Conservation (phyloP, 495 filamentous ascomycete species). For the Cudoniella acicularis region DNA sequence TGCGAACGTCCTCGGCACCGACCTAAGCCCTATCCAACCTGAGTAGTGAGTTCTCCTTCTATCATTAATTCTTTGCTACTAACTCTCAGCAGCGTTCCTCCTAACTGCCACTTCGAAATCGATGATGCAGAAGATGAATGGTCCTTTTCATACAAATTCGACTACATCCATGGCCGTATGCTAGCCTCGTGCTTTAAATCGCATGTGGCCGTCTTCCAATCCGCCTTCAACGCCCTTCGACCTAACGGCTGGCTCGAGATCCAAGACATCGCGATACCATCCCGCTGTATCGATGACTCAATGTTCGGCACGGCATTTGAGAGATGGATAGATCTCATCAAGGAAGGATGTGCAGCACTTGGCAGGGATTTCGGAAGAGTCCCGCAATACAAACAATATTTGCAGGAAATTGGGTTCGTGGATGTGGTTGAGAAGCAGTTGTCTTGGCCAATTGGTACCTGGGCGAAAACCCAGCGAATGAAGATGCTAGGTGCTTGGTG, state of each 20-base stretch:
- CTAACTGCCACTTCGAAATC: conserved; percentile 49
- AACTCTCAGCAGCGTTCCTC: conserved; percentile 35
- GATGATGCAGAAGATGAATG: conserved; percentile 51
- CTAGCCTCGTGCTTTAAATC: conserved; percentile 22
- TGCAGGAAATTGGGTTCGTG: conserved; percentile 51
- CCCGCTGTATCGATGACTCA: conserved; percentile 3
- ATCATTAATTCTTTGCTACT: conserved; percentile 21
- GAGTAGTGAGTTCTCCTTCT: conserved; percentile 31
- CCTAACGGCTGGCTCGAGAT: conserved; percentile 52
- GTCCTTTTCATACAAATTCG: conserved; percentile 37
- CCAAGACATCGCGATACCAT: conserved; percentile 35
- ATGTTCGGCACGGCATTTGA: background rate
- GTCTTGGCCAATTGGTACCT: background rate
- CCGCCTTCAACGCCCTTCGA: conserved; percentile 23
- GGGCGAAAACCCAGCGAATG: background rate
- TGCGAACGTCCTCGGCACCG: conserved; percentile 47
- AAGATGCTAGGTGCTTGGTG: conserved; percentile 22
- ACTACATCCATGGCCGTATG: conserved; percentile 50
- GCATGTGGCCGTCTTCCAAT: background rate
- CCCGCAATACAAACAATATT: conserved; percentile 9
- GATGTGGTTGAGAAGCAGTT: background rate
- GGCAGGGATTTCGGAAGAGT: background rate
- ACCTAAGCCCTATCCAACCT: conserved; percentile 51
- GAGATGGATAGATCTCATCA: conserved; percentile 29
- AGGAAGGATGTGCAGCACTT: background rate